A percentile compares a stretch with the other conserved stretches of the same genome.
These are phyloP conservation scores for Sordariomycetes sp. DNA, from an alignment of 2,329 filamentous ascomycete genomes.

Conservation along the genomic window DNA sequence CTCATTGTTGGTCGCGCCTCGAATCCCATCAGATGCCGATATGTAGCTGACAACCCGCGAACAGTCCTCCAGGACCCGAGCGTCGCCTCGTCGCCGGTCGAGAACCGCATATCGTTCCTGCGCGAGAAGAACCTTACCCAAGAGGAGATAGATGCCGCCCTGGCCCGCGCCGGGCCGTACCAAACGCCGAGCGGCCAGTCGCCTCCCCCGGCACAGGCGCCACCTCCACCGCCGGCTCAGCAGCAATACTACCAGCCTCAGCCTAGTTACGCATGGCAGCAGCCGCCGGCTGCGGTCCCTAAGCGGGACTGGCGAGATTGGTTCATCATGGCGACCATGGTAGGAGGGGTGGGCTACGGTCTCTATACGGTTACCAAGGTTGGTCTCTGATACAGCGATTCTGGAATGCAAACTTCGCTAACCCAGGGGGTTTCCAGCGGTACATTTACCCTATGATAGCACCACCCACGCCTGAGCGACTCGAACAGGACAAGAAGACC, in stretches of 20 bases:
- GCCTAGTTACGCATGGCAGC: conserved; percentile 44
- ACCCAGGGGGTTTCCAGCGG: conserved; percentile 42
- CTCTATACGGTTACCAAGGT: conserved; percentile 83
- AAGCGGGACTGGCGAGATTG: conserved; percentile 94
- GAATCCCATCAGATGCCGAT: not conserved
- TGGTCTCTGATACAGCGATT: conserved; percentile 11
- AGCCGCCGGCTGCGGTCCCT: conserved; percentile 47
- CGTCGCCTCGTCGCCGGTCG: conserved; percentile 78
- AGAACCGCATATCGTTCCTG: conserved; percentile 86
- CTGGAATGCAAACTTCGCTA: not conserved
- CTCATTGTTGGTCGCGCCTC: conserved; percentile 26
- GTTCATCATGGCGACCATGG: conserved; percentile 98
- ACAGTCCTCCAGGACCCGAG: conserved; percentile 89
- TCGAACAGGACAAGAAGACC: conserved; percentile 86
- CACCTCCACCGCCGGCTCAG: conserved; percentile 17
- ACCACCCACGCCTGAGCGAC: conserved; percentile 83
- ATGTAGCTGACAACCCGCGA: conserved; percentile 10
- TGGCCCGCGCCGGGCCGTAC: conserved; percentile 59
- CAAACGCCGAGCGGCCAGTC: not conserved
- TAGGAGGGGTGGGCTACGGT: conserved; percentile 81
- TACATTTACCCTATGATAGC: conserved; percentile 87
- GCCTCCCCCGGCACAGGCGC: conserved; percentile 24
- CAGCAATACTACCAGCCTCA: conserved; percentile 37
- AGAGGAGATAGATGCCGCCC: conserved; percentile 81
- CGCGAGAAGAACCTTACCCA: conserved; percentile 95